These are phyloP conservation scores for Eimeria praecox DNA, from an alignment of 169 alveolate species.

Conservation along the genomic window DNA sequence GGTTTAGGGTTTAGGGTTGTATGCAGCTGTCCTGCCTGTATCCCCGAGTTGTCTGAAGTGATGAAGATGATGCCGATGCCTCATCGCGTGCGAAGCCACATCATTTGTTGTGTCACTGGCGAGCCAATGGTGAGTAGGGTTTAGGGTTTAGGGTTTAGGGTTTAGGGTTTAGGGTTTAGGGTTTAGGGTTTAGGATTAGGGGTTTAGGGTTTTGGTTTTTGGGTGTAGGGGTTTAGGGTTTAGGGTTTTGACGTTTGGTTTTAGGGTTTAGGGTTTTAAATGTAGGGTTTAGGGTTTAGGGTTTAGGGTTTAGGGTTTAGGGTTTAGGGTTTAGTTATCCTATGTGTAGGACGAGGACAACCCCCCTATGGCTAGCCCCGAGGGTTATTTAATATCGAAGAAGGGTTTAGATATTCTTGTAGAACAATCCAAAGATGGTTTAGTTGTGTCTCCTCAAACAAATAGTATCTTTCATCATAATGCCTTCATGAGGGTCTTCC, in stretches of 20 bases:
- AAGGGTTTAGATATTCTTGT: background rate
- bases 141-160: background rate
- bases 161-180: background rate
- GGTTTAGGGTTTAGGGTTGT: conserved; percentile 56
- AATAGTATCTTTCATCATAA: background rate
- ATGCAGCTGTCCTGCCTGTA: conserved; percentile 48
- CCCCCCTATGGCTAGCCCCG: conserved; percentile 4
- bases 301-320: background rate
- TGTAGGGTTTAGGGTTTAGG: background rate
- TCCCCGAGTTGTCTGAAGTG: background rate
- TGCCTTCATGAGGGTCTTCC: background rate
- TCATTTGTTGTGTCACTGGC: conserved; percentile 39
- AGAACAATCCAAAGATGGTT: background rate
- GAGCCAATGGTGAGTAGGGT: conserved; percentile 17
- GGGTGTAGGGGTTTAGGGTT: background rate
- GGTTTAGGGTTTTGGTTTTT: background rate
- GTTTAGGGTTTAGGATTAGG: background rate
- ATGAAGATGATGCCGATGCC: background rate
- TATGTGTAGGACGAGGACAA: background rate
- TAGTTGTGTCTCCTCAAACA: conserved; percentile 4
- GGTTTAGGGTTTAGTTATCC: too few relatives aligned
- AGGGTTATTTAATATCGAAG: background rate
- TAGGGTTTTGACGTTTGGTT: background rate
- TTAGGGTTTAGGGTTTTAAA: background rate
- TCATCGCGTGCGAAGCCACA: conserved; percentile 18